A percentile compares a stretch with the other conserved stretches of the same genome.
phyloP scores from a whole-genome alignment of 441 rosid species.

The Aleurites moluccanus region DNA sequence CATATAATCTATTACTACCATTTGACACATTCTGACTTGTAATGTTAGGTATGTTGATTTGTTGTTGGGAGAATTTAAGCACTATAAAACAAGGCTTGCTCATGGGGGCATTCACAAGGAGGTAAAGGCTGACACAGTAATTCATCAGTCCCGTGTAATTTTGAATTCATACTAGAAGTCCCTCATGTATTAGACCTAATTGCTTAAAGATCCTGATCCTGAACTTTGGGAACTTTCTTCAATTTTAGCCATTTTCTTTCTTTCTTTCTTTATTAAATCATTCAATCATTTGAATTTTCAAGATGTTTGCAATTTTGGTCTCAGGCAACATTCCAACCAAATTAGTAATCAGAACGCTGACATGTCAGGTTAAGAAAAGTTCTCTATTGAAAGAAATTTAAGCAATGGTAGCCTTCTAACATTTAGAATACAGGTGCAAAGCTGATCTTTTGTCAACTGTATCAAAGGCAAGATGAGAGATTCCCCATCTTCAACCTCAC shows the following conservation, averaged over 20 bases:
- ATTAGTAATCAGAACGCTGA: background rate
- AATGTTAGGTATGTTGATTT: slow-evolving; percentile 87
- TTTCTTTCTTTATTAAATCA: too few species aligned
- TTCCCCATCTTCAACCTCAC: background rate
- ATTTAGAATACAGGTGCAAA: too few species aligned
- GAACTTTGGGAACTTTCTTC: background rate
- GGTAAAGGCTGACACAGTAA: slow-evolving; percentile 46
- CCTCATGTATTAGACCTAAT: background rate
- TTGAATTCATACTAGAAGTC: slow-evolving; percentile 4
- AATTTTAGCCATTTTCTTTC: background rate
- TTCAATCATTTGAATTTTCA: background rate
- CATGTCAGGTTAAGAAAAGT: background rate
- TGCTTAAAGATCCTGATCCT: too few species aligned
- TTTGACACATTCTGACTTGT: slow-evolving; percentile 5
- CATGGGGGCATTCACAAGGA: slow-evolving; percentile 87
- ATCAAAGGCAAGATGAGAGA: background rate
- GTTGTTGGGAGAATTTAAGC: slow-evolving; percentile 92
- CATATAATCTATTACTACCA: background rate
- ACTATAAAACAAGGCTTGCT: slow-evolving; percentile 91
- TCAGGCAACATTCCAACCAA: background rate
- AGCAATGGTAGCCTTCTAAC: too few species aligned
- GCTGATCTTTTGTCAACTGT: background rate
- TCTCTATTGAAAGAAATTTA: background rate
- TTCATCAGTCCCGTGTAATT: slow-evolving; percentile 1
- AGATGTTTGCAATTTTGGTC: background rate